Evolutionary conservation across 164 flowering plant species (phyloP).

Genomic region (Akebia trifoliata): DNA sequence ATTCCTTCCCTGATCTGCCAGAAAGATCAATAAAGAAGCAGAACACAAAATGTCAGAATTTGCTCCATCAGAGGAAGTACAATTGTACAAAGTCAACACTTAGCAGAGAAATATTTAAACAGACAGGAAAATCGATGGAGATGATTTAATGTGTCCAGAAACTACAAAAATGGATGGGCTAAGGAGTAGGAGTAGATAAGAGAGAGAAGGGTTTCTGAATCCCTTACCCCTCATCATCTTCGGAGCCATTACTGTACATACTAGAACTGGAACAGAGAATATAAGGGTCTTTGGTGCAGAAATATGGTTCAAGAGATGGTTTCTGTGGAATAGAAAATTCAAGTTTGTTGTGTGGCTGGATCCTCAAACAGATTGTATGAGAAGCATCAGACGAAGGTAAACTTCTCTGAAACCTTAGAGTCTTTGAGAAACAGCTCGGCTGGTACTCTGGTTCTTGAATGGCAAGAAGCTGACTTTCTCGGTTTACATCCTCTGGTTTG

Average conservation of each 20-base stretch:
- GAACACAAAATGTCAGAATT: no score
- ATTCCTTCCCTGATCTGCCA: slow-evolving; percentile 36
- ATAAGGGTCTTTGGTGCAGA: slow-evolving; percentile 30
- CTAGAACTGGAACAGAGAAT: slow-evolving; percentile 31
- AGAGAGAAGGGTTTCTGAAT: neutral
- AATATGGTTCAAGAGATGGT: slow-evolving; percentile 28
- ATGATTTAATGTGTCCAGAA: neutral
- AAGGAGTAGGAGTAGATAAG: neutral
- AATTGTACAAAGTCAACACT: neutral
- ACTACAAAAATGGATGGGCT: neutral
- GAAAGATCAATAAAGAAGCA: neutral
- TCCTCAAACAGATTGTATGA: slow-evolving; percentile 25
- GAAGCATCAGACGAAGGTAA: slow-evolving; percentile 24
- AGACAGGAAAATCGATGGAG: neutral
- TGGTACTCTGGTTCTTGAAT: slow-evolving; percentile 36
- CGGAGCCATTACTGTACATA: slow-evolving; percentile 15
- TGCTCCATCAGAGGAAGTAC: neutral
- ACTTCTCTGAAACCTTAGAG: slow-evolving; percentile 27
- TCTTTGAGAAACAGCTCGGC: slow-evolving; percentile 43
- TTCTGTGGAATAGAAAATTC: slow-evolving; percentile 31
- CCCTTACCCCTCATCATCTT: slow-evolving; percentile 38
- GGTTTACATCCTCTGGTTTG: slow-evolving; percentile 13
- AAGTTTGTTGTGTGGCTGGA: slow-evolving; percentile 26
- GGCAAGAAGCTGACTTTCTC: slow-evolving; percentile 13
- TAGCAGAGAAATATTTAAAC: neutral